phyloP scores from a whole-genome alignment of 2,329 filamentous ascomycete genomes.

The Golovinomyces cichoracearum region DNA sequence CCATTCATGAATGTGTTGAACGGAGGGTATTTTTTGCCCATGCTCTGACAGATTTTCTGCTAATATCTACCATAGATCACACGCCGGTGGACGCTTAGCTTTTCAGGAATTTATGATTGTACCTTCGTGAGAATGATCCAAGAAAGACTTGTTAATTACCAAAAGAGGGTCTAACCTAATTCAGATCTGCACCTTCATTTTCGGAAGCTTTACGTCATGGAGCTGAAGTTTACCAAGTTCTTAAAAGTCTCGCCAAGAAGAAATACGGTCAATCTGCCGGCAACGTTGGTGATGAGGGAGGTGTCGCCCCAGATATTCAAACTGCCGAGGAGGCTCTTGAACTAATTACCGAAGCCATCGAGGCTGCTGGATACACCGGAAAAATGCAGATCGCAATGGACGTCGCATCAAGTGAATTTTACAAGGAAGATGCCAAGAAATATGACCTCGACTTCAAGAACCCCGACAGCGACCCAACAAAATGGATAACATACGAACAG shows the following conservation, averaged over 20 bases:
- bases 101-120: constrained; percentile 97
- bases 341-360: constrained; percentile 82
- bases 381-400: constrained; percentile 98
- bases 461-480: constrained; percentile 78
- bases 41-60: not conserved
- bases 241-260: constrained; percentile 95
- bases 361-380: constrained; percentile 84
- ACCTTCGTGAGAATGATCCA: constrained; percentile 31
- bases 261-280: constrained; percentile 96
- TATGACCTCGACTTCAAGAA: constrained; percentile 99
- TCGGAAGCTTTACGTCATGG: constrained; percentile 89
- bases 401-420: constrained; percentile 97
- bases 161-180: constrained; percentile 3
- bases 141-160: not conserved
- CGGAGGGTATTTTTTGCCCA: constrained; percentile 23
- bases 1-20: constrained; percentile 90
- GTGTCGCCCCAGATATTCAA: constrained; percentile 97
- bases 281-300: constrained; percentile 98
- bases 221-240: constrained; percentile 91
- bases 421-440: constrained; percentile 93
- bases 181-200: constrained; percentile 62
- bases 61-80: constrained; percentile 33
- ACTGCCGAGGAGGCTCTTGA: constrained; percentile 88
- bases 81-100: constrained; percentile 84
- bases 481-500: constrained; percentile 98